Evolutionary conservation across 768 basidiomycete species (phyloP), one percentile per base, ranked within the genome.

Genomic region (Plicaturopsis crispa): DNA sequence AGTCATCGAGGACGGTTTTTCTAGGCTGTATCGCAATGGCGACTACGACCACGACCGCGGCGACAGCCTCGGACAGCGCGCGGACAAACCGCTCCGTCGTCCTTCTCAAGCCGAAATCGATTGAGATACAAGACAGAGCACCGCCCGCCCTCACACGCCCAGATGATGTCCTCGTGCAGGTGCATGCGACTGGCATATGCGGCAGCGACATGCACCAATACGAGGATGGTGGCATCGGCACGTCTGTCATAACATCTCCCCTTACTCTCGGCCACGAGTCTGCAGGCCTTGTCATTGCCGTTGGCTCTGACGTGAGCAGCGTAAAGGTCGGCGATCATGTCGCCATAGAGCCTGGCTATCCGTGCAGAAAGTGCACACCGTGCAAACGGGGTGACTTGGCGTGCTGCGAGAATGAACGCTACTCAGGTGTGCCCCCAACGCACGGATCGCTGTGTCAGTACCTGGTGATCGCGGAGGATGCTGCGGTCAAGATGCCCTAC

Each of bases 101-200:
- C 13, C 33, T 49, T 12, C 22, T 36, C 20, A 45, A 37, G 16
- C 26, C 48, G n/a, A 32, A 32, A 23, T 30, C 46, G 7, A 33
- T 49, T 24, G 48, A 49, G 21, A 35, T 49, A 20, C 35, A 39
- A 23, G 36, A 44, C 5, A 35, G 41, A 7, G 20, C 48, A 1
- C 13, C 37, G 5, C 46, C 48, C 24, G 14, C 21, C 16, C 24
- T 45, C 16, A 38, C 43, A 10, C 35, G 31, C 11, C n/a, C n/a
- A n/a, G 46, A 48, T 17, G 46, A 49, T 41, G 48, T 49, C 6
- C 36, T 47, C 24, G 42, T 49, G 16, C 44, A 48, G 19, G 47
- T 49, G 12, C 39, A 49, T 18, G 34, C 46, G 6, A 49, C 48
- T 12, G 48, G 48, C 3, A 43, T 49, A 8, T 49, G 48, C 35